Conservation (phyloP, 345 rosid species). For the Eucalyptus erythrocorys region DNA sequence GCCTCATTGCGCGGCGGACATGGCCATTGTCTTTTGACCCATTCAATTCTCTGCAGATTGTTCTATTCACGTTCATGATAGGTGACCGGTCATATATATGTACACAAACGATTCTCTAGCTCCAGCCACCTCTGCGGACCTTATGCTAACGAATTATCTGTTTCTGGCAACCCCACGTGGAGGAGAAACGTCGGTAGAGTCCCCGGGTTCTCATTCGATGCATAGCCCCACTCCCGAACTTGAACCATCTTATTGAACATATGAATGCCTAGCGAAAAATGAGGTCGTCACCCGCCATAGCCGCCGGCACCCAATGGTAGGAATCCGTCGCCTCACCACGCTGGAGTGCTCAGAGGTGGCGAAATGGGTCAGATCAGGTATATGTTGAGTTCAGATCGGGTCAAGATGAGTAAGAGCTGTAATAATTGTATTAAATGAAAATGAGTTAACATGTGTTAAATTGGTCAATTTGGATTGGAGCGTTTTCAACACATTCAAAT, state of each 20-base stretch:
- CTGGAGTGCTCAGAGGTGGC: background rate
- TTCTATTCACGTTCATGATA: background rate
- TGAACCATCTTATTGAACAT: background rate
- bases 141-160: background rate
- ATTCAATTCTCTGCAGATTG: background rate
- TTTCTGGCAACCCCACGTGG: background rate
- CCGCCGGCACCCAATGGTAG: background rate
- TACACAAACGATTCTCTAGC: background rate
- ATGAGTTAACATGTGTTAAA: background rate
- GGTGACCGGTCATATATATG: too few relatives aligned
- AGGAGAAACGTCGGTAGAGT: background rate
- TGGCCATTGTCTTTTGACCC: background rate
- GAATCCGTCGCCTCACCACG: background rate
- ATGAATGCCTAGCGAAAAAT: background rate
- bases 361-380: background rate
- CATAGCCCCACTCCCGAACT: background rate
- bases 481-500: background rate
- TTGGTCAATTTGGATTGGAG: background rate
- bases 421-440: background rate
- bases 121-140: background rate
- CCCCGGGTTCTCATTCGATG: background rate
- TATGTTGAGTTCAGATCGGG: background rate
- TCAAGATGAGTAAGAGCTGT: accelerated
- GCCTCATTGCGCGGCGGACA: background rate
- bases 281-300: background rate